phyloP scores from a whole-genome alignment of 2,329 filamentous ascomycete genomes.

The Coleophoma cylindrospora region DNA sequence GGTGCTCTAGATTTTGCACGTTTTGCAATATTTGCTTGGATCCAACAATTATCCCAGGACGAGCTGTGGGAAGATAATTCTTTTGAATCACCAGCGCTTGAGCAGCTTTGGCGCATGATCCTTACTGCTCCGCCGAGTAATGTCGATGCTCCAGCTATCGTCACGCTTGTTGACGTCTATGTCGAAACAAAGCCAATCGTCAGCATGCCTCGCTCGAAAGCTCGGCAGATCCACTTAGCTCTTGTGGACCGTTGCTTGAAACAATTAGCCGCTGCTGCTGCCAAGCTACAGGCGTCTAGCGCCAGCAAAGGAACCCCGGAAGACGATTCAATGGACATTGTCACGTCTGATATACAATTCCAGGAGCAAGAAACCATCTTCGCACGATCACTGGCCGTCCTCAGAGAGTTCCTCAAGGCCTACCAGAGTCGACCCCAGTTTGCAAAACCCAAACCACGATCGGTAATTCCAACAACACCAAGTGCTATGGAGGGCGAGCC shows the following conservation, averaged over 20 bases:
- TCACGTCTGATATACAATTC: constrained; percentile 41
- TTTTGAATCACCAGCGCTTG: constrained; percentile 48
- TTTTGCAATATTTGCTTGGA: constrained; percentile 40
- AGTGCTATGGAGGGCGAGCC: constrained; percentile 55
- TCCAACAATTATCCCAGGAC: constrained; percentile 41
- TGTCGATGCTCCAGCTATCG: constrained; percentile 65
- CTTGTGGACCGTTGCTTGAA: constrained; percentile 70
- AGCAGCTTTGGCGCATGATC: constrained; percentile 81
- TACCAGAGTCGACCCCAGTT: constrained; percentile 58
- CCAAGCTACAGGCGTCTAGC: constrained; percentile 44
- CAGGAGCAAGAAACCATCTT: constrained; percentile 58
- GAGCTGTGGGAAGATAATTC: constrained; percentile 47
- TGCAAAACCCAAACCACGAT: constrained; percentile 50
- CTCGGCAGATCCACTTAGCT: constrained; percentile 57
- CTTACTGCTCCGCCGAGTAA: constrained; percentile 59
- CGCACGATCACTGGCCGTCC: constrained; percentile 61
- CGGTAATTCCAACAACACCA: constrained; percentile 45
- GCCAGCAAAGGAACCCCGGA: constrained; percentile 38
- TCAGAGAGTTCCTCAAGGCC: constrained; percentile 62
- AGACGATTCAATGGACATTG: constrained; percentile 48
- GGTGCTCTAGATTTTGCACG: constrained; percentile 61
- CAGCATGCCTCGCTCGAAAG: constrained; percentile 42
- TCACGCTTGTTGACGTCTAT: constrained; percentile 70
- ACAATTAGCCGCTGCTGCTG: constrained; percentile 62
- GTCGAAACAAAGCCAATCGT: constrained; percentile 51